Evolutionary conservation across 2,329 filamentous ascomycete genomes (phyloP), one percentile per base, ranked within the genome.

Genomic region (Leptographium radiaticola): DNA sequence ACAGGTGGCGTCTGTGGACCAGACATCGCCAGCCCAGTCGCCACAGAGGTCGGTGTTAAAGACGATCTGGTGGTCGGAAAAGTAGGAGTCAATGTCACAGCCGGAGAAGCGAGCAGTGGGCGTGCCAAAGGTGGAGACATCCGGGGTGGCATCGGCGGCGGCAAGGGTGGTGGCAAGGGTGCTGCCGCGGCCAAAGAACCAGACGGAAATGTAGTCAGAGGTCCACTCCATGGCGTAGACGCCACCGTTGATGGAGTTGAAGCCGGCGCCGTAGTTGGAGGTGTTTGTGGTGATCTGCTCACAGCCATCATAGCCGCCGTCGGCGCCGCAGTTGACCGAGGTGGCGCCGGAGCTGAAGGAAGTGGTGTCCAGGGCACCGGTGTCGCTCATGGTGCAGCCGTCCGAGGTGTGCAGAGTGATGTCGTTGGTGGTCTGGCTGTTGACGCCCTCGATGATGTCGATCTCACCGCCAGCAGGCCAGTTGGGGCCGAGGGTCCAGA

Each of bases 21-120:
- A 95, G 38, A 83, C 80, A 44, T 71, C 65, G 30, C 87, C 87
- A 9, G 89, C 89, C 89, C 89, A 95, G 63, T 85, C 80, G 20
- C 90, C 90, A 67, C 90, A 96, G 66, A 95, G 88, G 7, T 86
- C 86, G 1, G 83, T 93, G 69, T 91, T 81, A 67, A 93, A 83
- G 58, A 91, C 79, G 58, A 96, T 81, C 61, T 84, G 79, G 71
- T 95, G 78, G 56, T 84, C 68, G 56, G 71, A 71, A 71, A 96
- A 94, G 67, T 84, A 76, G 1, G 68, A 59, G 56, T 82, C 72
- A 59, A 95, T 85, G 61, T 90, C 71, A 68, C 91, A 96, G 54
- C 72, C 75, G 5, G 73, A 68, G 68, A 94, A 96, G 38, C 73
- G 73, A 11, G 86, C 87, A 1, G 77, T 65, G 0, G 90, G 87